Percentiles rank a stretch among this genome's conserved stretches.
Conservation (phyloP, 805 yeast genomes). For the Yarrowia keelungensis region DNA sequence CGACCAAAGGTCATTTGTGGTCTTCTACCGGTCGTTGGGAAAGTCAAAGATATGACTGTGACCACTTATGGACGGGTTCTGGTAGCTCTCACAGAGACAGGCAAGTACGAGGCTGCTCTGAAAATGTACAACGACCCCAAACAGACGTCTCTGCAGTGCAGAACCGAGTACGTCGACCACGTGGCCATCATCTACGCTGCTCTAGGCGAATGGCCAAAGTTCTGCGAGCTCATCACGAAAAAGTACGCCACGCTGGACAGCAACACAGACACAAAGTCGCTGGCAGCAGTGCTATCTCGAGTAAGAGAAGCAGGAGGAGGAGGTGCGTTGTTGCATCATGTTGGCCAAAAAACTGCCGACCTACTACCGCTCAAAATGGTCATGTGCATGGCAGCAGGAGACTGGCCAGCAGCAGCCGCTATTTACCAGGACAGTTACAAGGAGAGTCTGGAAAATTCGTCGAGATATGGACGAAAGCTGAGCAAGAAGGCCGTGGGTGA, state of each 20-base stretch:
- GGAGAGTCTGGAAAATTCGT: background rate
- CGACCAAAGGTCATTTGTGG: background rate
- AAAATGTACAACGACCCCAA: slow-evolving; percentile 7
- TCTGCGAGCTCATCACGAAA: background rate
- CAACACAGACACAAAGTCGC: slow-evolving; percentile 17
- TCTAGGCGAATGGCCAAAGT: slow-evolving; percentile 1
- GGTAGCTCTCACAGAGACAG: slow-evolving; percentile 23
- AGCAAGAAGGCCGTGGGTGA: background rate
- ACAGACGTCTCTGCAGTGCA: background rate
- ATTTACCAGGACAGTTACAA: background rate
- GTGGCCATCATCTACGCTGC: slow-evolving; percentile 21
- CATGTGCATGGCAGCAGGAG: slow-evolving; percentile 36
- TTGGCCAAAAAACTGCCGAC: background rate
- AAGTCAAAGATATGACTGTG: background rate
- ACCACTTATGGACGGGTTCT: slow-evolving; percentile 24
- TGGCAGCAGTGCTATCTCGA: background rate
- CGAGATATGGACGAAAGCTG: slow-evolving; percentile 4
- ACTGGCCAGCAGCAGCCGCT: background rate
- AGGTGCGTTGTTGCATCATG: background rate
- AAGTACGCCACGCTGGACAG: background rate
- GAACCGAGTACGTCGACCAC: slow-evolving; percentile 26
- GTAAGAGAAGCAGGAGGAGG: slow-evolving; percentile 25
- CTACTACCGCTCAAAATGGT: slow-evolving; percentile 20
- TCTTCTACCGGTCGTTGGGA: background rate
- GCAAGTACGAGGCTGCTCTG: slow-evolving; percentile 5